Conservation (phyloP, 129 eudicot genomes). For the Helianthus tuberosus region DNA sequence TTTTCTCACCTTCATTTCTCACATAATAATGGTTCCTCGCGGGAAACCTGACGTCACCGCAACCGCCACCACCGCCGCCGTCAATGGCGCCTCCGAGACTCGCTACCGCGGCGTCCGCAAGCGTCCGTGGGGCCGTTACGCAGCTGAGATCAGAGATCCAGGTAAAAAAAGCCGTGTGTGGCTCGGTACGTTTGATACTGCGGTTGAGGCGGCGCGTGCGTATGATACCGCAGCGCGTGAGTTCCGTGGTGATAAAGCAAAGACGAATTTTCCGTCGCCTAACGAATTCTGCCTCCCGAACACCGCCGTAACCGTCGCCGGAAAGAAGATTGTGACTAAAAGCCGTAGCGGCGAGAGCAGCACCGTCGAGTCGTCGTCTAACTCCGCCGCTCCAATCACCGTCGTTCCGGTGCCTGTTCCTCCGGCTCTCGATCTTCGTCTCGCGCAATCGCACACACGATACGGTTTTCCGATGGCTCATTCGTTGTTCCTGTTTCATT, state of each 20-base stretch:
- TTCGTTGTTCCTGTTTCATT: slow-evolving; percentile 40
- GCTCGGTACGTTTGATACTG: slow-evolving; percentile 64
- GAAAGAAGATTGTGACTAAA: slow-evolving; percentile 15
- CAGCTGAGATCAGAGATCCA: slow-evolving; percentile 74
- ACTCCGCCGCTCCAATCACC: slow-evolving; percentile 25
- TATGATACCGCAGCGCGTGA: slow-evolving; percentile 55
- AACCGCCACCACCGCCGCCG: slow-evolving; percentile 12
- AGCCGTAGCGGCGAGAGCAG: slow-evolving; percentile 58
- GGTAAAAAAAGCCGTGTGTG: slow-evolving; percentile 66
- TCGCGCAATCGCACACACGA: slow-evolving; percentile 35
- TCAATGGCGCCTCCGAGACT: slow-evolving; percentile 33
- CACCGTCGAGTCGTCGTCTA: slow-evolving; percentile 33
- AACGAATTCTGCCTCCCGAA: slow-evolving; percentile 24
- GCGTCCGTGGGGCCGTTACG: slow-evolving; percentile 66
- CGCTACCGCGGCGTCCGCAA: slow-evolving; percentile 63
- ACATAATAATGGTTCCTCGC: slow-evolving; percentile 47
- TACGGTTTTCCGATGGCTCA: slow-evolving; percentile 37
- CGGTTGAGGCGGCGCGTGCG: slow-evolving; percentile 58
- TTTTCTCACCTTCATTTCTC: slow-evolving; percentile 26
- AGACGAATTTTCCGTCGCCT: slow-evolving; percentile 51
- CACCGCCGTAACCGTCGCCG: neutral
- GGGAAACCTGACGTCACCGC: slow-evolving; percentile 34
- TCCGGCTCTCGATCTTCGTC: slow-evolving; percentile 48
- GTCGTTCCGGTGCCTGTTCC: slow-evolving; percentile 27
- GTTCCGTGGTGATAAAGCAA: slow-evolving; percentile 57